Evolutionary conservation across 2,329 filamentous ascomycete species (phyloP).

Genomic region (Mycosphaerelloides madeirae): DNA sequence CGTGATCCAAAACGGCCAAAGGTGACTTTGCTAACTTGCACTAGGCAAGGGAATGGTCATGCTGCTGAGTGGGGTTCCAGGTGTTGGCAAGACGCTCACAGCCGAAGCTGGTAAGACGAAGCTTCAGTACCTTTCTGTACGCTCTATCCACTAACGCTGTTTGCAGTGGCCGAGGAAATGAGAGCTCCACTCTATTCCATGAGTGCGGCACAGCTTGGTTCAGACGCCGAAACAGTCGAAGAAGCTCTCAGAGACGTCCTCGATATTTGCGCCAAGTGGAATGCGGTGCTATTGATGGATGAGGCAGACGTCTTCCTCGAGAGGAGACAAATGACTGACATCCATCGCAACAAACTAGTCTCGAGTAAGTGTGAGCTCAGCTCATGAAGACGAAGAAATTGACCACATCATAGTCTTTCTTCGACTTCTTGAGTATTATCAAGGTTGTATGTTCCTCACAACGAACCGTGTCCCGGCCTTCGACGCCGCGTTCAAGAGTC

Average conservation of each 20-base stretch:
- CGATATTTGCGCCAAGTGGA: slow-evolving; percentile 48
- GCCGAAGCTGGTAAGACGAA: slow-evolving; percentile 15
- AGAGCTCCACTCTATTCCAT: slow-evolving; percentile 39
- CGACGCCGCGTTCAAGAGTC: slow-evolving; percentile 34
- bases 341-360: slow-evolving; percentile 35
- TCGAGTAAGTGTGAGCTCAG: slow-evolving; percentile 23
- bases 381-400: not conserved
- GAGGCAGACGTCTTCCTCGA: slow-evolving; percentile 60
- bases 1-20: no score
- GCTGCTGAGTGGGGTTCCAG: slow-evolving; percentile 34
- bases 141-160: not conserved
- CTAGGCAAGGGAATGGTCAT: slow-evolving; percentile 28
- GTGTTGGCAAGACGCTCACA: slow-evolving; percentile 33
- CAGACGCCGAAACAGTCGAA: slow-evolving; percentile 13
- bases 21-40: no score
- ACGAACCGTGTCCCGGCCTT: slow-evolving; percentile 34
- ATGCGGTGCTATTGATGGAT: slow-evolving; percentile 53
- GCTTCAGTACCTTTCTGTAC: not conserved
- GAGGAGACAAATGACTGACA: slow-evolving; percentile 36
- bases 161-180: slow-evolving; percentile 26
- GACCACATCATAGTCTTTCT: slow-evolving; percentile 28
- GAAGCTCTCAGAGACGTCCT: slow-evolving; percentile 26
- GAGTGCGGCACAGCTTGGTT: slow-evolving; percentile 18
- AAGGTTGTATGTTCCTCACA: slow-evolving; percentile 30
- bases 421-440: slow-evolving; percentile 36